A percentile compares a stretch with the other conserved stretches of the same genome.
Conservation (phyloP, 345 rosid species). For the Heritiera littoralis region DNA sequence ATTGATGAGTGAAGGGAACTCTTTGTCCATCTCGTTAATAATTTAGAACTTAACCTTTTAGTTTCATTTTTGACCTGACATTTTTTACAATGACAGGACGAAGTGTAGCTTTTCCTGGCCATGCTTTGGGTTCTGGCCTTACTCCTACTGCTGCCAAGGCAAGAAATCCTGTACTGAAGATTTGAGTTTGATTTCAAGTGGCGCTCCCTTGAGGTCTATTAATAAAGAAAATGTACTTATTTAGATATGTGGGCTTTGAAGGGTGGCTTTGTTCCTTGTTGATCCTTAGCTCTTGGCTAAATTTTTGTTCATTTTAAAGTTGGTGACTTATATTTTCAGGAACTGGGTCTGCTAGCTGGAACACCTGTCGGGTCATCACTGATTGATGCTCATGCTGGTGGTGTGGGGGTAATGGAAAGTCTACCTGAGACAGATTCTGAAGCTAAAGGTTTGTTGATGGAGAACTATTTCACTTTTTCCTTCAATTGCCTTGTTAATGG, state of each 20-base stretch:
- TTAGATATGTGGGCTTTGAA: conserved; percentile 37
- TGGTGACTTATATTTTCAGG: conserved; percentile 46
- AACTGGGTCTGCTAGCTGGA: conserved; percentile 75
- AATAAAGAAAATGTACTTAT: conserved; percentile 31
- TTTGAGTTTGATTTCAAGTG: conserved; percentile 45
- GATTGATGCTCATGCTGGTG: conserved; percentile 99
- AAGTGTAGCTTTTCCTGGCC: conserved; percentile 98
- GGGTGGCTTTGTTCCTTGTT: conserved; percentile 20
- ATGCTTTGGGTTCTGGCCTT: conserved; percentile 89
- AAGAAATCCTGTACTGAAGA: conserved; percentile 54
- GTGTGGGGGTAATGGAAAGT: conserved; percentile 94
- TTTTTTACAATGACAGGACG: conserved; percentile 56
- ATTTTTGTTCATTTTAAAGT: conserved; percentile 18
- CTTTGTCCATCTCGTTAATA: not conserved
- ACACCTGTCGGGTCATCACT: conserved; percentile 87
- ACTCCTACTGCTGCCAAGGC: conserved; percentile 90
- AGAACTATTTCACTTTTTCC: not conserved
- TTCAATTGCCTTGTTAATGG: not conserved
- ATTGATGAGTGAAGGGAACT: conserved; percentile 5
- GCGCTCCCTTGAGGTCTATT: conserved; percentile 44
- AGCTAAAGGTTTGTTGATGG: conserved; percentile 47
- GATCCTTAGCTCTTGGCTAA: conserved; percentile 1
- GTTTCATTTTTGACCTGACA: conserved; percentile 16
- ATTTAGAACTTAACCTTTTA: not conserved
- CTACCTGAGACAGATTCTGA: conserved; percentile 45